Evolutionary conservation across 2,329 filamentous ascomycete genomes (phyloP).

Genomic region (Colletotrichum sp.): DNA sequence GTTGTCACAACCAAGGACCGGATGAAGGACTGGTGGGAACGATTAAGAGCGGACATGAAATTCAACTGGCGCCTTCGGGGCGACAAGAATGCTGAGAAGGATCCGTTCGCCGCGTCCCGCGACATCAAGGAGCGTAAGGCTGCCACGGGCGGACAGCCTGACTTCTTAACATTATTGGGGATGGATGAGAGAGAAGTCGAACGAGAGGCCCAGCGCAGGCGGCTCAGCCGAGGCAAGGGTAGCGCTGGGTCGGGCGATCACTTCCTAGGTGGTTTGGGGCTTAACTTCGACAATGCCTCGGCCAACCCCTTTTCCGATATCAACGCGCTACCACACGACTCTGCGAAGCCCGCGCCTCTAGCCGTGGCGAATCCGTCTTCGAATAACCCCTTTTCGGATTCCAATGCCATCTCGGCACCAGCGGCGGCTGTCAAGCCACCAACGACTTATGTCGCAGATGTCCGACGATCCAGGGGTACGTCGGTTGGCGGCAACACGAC

Average conservation of each 20-base stretch:
- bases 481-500: slow-evolving; percentile 38
- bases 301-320: slow-evolving; percentile 54
- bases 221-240: slow-evolving; percentile 32
- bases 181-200: slow-evolving; percentile 48
- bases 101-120: slow-evolving; percentile 30
- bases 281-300: slow-evolving; percentile 38
- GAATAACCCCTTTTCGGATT: slow-evolving; percentile 55
- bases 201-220: slow-evolving; percentile 40
- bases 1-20: slow-evolving; percentile 39
- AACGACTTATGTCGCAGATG: slow-evolving; percentile 50
- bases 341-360: slow-evolving; percentile 43
- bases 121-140: slow-evolving; percentile 27
- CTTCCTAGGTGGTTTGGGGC: slow-evolving; percentile 43
- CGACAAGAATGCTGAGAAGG: slow-evolving; percentile 29
- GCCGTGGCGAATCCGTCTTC: slow-evolving; percentile 27
- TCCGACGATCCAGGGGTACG: slow-evolving; percentile 54
- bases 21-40: slow-evolving; percentile 51
- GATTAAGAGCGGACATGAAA: slow-evolving; percentile 43
- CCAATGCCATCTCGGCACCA: slow-evolving; percentile 44
- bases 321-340: slow-evolving; percentile 44
- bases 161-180: slow-evolving; percentile 47
- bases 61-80: slow-evolving; percentile 41
- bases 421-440: slow-evolving; percentile 33
- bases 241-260: slow-evolving; percentile 41
- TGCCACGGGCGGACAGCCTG: slow-evolving; percentile 37